Base-by-base conservation (phyloP, 768 basidiomycete genomes). In the Suillus hirtellus region DNA sequence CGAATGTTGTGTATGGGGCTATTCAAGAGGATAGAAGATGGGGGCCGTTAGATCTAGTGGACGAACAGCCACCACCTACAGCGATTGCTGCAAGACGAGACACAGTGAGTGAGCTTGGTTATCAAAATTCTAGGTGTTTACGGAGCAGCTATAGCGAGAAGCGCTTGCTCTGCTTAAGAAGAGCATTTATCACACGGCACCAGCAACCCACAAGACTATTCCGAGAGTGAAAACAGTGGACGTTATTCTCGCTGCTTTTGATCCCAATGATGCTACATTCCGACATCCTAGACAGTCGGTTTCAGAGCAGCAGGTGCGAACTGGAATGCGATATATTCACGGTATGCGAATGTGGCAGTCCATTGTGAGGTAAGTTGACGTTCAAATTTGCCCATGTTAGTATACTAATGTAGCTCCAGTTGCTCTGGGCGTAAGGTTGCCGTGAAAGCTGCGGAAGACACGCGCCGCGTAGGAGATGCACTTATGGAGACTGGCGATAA, bases 71-170 rank as follows among this genome's bases (percentile, higher is more conserved):
- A 0, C 90, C 92, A 10, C 83, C 89, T 3, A 86, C 82, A 43
- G 88, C 89, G 2, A 90, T 93, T 61, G 89, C 87, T 9, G 86
- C 82, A 12, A 78, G 91, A 47, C 77, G 84, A 50, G 90, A 94
- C 67, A 91, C 89, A 37, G 87, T 83, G 61, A 60, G 83, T 67
- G 15, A 37, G 10, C 6, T 12, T 53, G 62, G 17, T 46, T 38
- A 17, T 10, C 19, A 10, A 3, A 14, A 12, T n/a, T 46, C 17
- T 11, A 3, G 19, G 47, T 61, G 52, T 43, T 59, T 31, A 44
- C 24, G 6, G 24, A 42, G 24, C 15, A 19, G 17, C 35, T 61
- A 34, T 46, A 88, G 86, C 76, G 72, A 21, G 86, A 87, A 63
- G 78, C 85, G 10, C 69, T 86, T 5, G 84, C 85, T 8, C 73